These are phyloP conservation scores for Oryza australiensis DNA, from an alignment of 176 grass and related monocot genomes.

Conservation along the genomic window DNA sequence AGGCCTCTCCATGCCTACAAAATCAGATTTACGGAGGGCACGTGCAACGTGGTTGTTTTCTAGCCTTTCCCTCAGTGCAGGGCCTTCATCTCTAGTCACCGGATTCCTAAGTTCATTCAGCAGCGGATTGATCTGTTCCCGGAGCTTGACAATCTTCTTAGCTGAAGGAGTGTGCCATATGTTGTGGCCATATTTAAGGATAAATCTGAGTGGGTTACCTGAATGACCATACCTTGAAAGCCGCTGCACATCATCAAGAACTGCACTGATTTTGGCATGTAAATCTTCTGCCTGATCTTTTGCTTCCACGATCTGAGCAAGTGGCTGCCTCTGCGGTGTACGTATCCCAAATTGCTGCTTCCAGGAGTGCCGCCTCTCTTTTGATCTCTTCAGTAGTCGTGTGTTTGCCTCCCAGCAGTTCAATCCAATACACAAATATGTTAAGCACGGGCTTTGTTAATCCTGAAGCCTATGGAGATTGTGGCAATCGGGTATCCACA, in stretches of 20 bases:
- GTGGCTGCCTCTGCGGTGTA: neutral
- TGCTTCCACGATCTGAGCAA: neutral
- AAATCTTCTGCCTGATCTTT: constrained; percentile 5
- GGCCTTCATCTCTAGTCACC: neutral
- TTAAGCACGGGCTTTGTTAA: neutral
- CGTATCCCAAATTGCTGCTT: neutral
- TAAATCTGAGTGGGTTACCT: neutral
- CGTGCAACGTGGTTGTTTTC: neutral
- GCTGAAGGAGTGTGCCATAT: constrained; percentile 9
- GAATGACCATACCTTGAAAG: constrained; percentile 14
- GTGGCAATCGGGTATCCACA: too few species aligned
- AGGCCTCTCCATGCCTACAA: neutral
- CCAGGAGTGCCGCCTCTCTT: neutral
- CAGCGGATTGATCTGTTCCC: neutral
- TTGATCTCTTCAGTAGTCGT: neutral
- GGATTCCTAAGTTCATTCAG: neutral
- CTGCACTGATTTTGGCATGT: neutral
- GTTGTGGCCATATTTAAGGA: neutral
- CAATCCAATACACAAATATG: neutral
- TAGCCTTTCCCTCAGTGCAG: neutral
- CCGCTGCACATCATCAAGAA: neutral
- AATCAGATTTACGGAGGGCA: neutral
- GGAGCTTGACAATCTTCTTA: neutral
- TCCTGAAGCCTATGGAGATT: neutral
- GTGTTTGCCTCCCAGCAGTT: neutral